These are phyloP conservation scores for Sonneratia caseolaris DNA, from an alignment of 345 rosid species.

Conservation along the genomic window DNA sequence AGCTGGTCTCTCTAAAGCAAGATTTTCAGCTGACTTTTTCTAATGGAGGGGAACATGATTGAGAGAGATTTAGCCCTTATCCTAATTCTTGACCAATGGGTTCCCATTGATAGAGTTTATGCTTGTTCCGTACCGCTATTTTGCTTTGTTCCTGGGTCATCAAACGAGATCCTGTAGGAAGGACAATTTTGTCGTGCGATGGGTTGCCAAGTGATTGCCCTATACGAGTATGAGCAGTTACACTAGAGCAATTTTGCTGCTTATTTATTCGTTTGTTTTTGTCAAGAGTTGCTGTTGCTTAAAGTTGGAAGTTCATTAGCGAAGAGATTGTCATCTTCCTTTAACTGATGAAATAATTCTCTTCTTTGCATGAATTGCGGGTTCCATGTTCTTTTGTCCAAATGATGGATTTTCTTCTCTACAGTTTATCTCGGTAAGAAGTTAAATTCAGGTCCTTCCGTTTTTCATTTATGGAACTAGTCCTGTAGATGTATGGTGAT, in stretches of 20 bases:
- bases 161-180: too few species aligned
- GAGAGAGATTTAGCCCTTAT: too few species aligned
- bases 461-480: not conserved
- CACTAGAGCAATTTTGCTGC: not conserved
- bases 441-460: not conserved
- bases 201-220: too few species aligned
- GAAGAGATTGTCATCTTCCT: not conserved
- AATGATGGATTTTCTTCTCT: conserved; percentile 8
- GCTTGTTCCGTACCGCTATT: not conserved
- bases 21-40: too few species aligned
- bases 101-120: not conserved
- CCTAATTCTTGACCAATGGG: not conserved
- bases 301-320: not conserved
- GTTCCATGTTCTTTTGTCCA: not conserved
- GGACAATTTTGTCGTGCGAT: too few species aligned
- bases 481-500: not conserved
- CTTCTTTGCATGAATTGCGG: conserved; percentile 15
- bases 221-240: not conserved
- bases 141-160: not conserved
- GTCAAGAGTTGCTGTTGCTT: not conserved
- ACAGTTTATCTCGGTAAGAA: conserved; percentile 88
- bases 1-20: too few species aligned
- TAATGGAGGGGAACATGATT: too few species aligned
- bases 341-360: not conserved
- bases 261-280: too few species aligned